These are phyloP conservation scores for Pholiota adiposa DNA, from an alignment of 1,284 basidiomycete genomes.

Conservation along the genomic window DNA sequence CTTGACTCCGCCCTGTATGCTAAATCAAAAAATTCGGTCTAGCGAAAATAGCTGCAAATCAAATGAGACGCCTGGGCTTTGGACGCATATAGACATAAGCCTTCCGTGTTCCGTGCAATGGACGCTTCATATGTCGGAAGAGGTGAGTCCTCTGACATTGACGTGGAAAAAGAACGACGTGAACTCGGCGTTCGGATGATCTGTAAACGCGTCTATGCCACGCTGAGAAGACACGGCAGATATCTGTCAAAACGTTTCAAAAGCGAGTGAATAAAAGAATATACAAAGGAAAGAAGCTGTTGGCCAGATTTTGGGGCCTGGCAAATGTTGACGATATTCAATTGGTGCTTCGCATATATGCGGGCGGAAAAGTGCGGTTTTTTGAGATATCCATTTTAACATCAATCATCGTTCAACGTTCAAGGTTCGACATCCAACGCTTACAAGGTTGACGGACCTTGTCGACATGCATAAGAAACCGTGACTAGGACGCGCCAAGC, in stretches of 20 bases:
- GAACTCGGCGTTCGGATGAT: neutral
- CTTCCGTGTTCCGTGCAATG: neutral
- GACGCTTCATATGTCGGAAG: neutral
- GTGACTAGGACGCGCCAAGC: neutral
- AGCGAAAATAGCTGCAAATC: neutral
- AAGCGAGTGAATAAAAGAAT: neutral
- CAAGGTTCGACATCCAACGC: neutral
- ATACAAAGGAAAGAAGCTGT: neutral
- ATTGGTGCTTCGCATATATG: neutral
- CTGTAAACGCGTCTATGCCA: neutral
- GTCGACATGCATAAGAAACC: too few species aligned
- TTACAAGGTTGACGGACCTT: neutral
- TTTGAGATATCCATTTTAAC: neutral
- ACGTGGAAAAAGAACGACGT: slow-evolving; percentile 3
- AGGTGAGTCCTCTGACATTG: neutral
- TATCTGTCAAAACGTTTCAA: neutral
- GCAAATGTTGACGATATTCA: neutral
- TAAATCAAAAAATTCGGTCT: neutral
- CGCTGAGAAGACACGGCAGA: neutral
- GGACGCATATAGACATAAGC: neutral
- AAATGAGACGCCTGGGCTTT: neutral
- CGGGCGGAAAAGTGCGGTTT: neutral
- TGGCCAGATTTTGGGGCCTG: neutral
- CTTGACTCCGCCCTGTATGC: neutral
- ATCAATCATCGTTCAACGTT: neutral